These are phyloP conservation scores for Saksenaea vasiformis DNA, from an alignment of 371 early-diverging fungal genomes.

Conservation along the genomic window DNA sequence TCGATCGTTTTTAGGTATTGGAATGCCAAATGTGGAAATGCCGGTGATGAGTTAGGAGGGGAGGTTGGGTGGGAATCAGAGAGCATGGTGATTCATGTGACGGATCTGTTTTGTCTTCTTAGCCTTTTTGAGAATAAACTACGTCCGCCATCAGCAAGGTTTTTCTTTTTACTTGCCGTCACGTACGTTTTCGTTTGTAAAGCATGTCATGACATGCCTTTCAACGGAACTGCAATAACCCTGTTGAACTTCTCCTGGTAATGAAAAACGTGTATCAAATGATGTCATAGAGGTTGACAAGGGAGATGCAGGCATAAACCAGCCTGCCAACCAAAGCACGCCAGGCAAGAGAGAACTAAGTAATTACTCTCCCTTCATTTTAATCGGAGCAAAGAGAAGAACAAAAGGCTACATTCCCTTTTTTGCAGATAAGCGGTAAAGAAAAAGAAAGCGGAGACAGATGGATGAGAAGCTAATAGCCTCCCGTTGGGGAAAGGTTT, in stretches of 20 bases:
- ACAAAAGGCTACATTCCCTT: not conserved
- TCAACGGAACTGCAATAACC: not conserved
- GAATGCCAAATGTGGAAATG: not conserved
- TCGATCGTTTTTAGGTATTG: not conserved
- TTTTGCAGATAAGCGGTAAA: not conserved
- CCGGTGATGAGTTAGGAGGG: not conserved
- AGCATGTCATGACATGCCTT: not conserved
- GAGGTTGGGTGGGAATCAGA: not conserved
- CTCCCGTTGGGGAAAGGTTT: not conserved
- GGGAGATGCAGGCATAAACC: not conserved
- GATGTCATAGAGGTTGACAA: not conserved
- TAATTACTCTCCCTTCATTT: not conserved
- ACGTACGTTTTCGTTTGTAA: not conserved
- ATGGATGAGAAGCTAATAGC: no score
- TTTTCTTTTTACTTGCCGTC: not conserved
- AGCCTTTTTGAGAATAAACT: not conserved
- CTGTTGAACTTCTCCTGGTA: not conserved
- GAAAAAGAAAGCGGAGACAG: constrained; percentile 1
- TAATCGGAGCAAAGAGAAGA: not conserved
- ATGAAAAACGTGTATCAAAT: constrained; percentile 1
- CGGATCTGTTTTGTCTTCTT: not conserved
- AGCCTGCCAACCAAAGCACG: not conserved
- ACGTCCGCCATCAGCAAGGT: not conserved
- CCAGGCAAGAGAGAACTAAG: not conserved
- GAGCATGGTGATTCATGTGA: constrained; percentile 6